Percentiles rank a stretch among this genome's conserved stretches.
These are phyloP conservation scores for Tricholomella constricta DNA, from an alignment of 768 basidiomycete genomes.

Conservation along the genomic window DNA sequence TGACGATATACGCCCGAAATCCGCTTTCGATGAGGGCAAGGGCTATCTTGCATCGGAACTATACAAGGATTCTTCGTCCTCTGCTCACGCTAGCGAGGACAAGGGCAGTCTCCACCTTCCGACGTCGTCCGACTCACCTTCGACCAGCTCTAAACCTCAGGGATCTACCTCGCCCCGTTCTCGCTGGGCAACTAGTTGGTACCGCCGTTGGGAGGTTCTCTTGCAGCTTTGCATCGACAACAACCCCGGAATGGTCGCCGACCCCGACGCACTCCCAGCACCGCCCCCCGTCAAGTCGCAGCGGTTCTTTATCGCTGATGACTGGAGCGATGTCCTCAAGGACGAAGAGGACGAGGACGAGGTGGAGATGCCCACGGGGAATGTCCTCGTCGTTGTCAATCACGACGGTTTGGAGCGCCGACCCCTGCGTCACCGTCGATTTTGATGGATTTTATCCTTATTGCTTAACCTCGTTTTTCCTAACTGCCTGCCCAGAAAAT, in stretches of 20 bases:
- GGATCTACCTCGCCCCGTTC: constrained; percentile 18
- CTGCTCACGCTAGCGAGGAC: neutral
- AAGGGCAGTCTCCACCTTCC: neutral
- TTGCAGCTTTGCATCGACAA: constrained; percentile 38
- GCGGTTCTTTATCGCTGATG: constrained; percentile 24
- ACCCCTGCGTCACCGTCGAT: constrained; percentile 7
- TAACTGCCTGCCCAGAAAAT: neutral
- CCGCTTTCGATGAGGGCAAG: neutral
- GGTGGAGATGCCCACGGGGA: neutral
- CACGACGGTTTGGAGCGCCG: constrained; percentile 2
- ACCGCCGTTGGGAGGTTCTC: constrained; percentile 56
- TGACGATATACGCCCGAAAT: neutral
- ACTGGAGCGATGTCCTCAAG: constrained; percentile 12
- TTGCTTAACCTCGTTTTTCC: neutral
- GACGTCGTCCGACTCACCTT: neutral
- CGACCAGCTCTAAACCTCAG: constrained; percentile 11
- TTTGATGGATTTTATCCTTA: constrained; percentile 6
- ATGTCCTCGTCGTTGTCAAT: constrained; percentile 19
- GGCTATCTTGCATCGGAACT: neutral
- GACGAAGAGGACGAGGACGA: constrained; percentile 22
- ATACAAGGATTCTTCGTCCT: neutral
- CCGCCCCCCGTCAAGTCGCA: constrained; percentile 8
- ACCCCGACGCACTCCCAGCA: neutral
- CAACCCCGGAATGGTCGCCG: constrained; percentile 8
- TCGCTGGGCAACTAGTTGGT: constrained; percentile 51